phyloP scores from a whole-genome alignment of 768 basidiomycete species.

The Suillus lakei region DNA sequence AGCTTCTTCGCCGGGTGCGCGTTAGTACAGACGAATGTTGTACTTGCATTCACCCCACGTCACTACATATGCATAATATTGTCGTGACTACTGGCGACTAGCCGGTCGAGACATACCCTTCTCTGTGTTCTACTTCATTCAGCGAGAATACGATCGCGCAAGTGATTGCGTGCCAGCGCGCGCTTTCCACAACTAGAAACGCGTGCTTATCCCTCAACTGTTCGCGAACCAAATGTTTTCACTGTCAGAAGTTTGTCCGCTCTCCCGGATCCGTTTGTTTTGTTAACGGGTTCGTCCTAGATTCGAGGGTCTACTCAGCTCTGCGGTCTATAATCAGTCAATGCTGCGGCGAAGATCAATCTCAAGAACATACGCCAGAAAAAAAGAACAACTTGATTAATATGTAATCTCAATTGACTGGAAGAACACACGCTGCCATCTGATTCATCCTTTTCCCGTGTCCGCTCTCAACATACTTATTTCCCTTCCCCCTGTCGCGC shows the following conservation, averaged over 20 bases:
- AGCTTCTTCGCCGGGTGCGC: no score
- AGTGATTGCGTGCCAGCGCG: not conserved
- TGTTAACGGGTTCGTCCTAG: not conserved
- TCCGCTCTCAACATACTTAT: not conserved
- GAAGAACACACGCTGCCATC: not conserved
- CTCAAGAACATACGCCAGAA: not conserved
- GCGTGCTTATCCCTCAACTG: not conserved
- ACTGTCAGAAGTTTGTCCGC: not conserved
- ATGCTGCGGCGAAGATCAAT: not conserved
- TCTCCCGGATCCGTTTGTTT: not conserved
- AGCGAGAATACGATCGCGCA: not conserved
- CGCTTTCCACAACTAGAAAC: not conserved
- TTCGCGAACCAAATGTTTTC: not conserved
- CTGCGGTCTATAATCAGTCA: not conserved
- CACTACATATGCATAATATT: not conserved
- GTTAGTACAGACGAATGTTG: not conserved
- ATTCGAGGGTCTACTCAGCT: not conserved
- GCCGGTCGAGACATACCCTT: not conserved
- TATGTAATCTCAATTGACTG: not conserved
- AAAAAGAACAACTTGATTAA: not conserved
- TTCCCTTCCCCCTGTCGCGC: not conserved
- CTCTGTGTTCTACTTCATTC: not conserved
- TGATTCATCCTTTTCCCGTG: not conserved
- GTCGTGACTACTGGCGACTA: not conserved
- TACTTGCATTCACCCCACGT: not conserved